Percentiles rank a stretch among this genome's conserved stretches.
phyloP scores from a whole-genome alignment of 2,329 filamentous ascomycete species.

The Uncinocarpus reesii region DNA sequence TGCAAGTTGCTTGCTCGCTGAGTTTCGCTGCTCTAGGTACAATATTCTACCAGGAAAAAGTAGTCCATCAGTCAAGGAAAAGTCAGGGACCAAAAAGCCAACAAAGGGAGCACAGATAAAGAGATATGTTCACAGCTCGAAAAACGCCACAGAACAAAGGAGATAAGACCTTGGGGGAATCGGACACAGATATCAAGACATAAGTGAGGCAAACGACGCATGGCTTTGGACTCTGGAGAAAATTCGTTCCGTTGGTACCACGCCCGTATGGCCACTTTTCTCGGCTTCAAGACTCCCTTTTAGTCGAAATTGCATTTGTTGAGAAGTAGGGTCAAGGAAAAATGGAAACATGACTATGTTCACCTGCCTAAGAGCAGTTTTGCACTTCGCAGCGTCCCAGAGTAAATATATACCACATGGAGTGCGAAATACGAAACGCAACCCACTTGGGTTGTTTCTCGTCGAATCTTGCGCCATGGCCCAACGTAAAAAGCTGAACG shows the following conservation, averaged over 20 bases:
- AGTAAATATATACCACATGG: background rate
- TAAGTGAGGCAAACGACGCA: conserved; percentile 5
- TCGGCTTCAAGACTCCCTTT: background rate
- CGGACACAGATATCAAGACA: conserved; percentile 8
- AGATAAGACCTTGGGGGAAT: background rate
- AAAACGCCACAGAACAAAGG: conserved; percentile 4
- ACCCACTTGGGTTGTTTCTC: background rate
- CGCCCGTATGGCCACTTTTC: background rate
- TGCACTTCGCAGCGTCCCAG: background rate
- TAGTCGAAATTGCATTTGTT: background rate
- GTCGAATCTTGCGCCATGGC: background rate
- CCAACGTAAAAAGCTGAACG: background rate
- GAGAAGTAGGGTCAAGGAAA: background rate
- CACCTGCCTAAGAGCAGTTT: background rate
- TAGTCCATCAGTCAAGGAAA: background rate
- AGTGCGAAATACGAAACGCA: background rate
- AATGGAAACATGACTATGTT: background rate
- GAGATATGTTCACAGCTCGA: conserved; percentile 1
- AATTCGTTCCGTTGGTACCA: background rate
- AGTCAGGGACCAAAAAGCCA: background rate
- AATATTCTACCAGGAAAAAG: conserved; percentile 4
- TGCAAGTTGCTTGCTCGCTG: conserved; percentile 7
- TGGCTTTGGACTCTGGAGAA: conserved; percentile 4
- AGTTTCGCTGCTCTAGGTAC: conserved; percentile 9
- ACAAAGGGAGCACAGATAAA: conserved; percentile 5